phyloP scores from a whole-genome alignment of 176 grass and related monocot genomes.

The Triticum urartu region DNA sequence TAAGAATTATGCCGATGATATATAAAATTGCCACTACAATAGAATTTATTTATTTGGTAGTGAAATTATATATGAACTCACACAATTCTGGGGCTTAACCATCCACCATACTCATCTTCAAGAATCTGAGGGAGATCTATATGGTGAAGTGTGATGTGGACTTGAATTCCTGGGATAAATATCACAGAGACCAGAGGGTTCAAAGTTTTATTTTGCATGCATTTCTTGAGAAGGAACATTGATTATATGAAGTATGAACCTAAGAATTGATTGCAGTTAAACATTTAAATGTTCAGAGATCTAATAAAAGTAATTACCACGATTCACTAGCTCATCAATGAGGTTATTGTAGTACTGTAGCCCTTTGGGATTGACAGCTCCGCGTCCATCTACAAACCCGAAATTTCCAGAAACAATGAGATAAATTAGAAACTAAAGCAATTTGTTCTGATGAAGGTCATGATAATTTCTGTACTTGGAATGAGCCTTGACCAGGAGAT shows the following conservation, averaged over 20 bases:
- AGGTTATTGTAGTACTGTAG: constrained; percentile 62
- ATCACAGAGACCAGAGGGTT: background rate
- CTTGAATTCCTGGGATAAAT: constrained; percentile 47
- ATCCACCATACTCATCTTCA: constrained; percentile 68
- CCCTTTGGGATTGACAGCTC: constrained; percentile 58
- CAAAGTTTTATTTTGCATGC: background rate
- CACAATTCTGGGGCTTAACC: constrained; percentile 57
- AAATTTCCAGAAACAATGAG: background rate
- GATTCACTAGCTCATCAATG: constrained; percentile 55
- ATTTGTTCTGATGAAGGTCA: background rate
- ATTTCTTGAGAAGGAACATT: background rate
- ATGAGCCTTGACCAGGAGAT: constrained; percentile 84
- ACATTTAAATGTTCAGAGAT: background rate
- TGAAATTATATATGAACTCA: constrained; percentile 9
- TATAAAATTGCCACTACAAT: background rate
- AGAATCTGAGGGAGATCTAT: constrained; percentile 57
- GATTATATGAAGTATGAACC: background rate
- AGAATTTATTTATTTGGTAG: background rate
- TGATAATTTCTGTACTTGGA: constrained; percentile 7
- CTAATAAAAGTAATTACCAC: background rate
- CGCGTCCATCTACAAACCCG: constrained; percentile 42
- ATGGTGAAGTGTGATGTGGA: constrained; percentile 50
- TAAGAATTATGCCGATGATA: background rate
- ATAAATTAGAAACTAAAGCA: background rate
- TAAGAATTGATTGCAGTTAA: background rate